A percentile compares a stretch with the other conserved stretches of the same genome.
phyloP scores from a whole-genome alignment of 768 basidiomycete genomes.

The Trametes elegans region DNA sequence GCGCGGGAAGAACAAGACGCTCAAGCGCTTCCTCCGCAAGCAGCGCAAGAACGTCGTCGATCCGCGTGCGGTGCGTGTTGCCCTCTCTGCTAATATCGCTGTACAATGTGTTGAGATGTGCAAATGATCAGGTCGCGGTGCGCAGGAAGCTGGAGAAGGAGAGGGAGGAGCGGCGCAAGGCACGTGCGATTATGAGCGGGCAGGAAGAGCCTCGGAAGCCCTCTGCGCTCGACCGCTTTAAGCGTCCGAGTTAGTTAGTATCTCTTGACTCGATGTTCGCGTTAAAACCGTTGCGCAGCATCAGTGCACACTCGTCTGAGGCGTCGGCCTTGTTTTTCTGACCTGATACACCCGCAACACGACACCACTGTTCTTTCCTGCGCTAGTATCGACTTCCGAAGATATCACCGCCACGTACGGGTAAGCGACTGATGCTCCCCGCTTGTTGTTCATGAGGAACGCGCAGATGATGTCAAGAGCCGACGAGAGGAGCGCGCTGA shows the following conservation, averaged over 20 bases:
- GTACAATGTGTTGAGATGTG: conserved; percentile 30
- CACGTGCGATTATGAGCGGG: conserved; percentile 26
- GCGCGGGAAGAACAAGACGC: conserved; percentile 83
- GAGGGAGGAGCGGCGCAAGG: conserved; percentile 31
- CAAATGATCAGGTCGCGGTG: conserved; percentile 39
- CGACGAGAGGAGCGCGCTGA: no score
- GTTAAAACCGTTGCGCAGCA: no score
- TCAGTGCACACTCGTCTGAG: no score
- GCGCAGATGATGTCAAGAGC: no score
- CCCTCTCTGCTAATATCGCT: background rate
- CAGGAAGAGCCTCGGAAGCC: conserved; percentile 26
- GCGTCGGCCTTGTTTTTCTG: no score
- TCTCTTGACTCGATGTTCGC: no score
- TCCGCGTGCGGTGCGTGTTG: conserved; percentile 57
- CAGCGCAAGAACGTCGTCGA: conserved; percentile 96
- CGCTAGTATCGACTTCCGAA: no score
- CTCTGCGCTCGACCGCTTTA: conserved; percentile 42
- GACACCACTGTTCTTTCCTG: no score
- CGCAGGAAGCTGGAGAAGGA: conserved; percentile 40
- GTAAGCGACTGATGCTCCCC: no score
- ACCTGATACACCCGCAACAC: no score
- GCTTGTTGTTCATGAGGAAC: no score
- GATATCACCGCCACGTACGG: no score
- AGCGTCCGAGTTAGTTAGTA: conserved; percentile 9
- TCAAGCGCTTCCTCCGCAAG: conserved; percentile 86